A percentile compares a stretch with the other conserved stretches of the same genome.
phyloP scores from a whole-genome alignment of 192 early-diverging fungal species.

The Geosiphon pyriformis region DNA sequence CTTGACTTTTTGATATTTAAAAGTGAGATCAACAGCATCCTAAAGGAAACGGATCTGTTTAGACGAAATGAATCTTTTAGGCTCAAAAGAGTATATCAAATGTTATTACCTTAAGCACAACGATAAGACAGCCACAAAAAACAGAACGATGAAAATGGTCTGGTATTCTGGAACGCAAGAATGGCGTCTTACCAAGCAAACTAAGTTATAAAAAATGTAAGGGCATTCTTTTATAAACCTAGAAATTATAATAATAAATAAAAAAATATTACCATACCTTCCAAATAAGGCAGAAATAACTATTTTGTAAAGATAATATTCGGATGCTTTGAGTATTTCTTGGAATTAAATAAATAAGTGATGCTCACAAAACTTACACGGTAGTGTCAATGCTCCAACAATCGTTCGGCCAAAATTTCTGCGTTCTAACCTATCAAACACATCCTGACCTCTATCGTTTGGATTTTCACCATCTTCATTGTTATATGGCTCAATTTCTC shows the following conservation, averaged over 20 bases:
- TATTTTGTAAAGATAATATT: not conserved
- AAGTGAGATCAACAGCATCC: slow-evolving; percentile 23
- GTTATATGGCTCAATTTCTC: slow-evolving; percentile 30
- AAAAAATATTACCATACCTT: slow-evolving; percentile 30
- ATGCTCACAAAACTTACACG: slow-evolving; percentile 22
- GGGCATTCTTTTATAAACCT: not conserved
- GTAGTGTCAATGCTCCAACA: slow-evolving; percentile 59
- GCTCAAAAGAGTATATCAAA: too few relatives aligned
- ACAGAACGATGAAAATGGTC: slow-evolving; percentile 49
- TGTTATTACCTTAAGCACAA: slow-evolving; percentile 51
- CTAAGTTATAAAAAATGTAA: slow-evolving; percentile 14
- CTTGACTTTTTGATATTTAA: slow-evolving; percentile 22
- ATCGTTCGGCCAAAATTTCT: slow-evolving; percentile 52
- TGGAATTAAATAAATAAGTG: slow-evolving; percentile 3
- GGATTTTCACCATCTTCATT: slow-evolving; percentile 16
- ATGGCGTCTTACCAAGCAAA: slow-evolving; percentile 42
- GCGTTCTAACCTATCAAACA: slow-evolving; percentile 50
- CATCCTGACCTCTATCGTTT: slow-evolving; percentile 37
- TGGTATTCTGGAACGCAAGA: slow-evolving; percentile 41
- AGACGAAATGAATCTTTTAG: too few relatives aligned
- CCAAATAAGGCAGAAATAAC: slow-evolving; percentile 60
- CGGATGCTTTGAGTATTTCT: too few relatives aligned
- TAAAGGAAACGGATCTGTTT: too few relatives aligned
- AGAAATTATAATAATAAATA: not conserved
- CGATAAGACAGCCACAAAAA: slow-evolving; percentile 51